phyloP scores from a whole-genome alignment of 2,329 filamentous ascomycete genomes.

The Colletotrichum cordylinicola region DNA sequence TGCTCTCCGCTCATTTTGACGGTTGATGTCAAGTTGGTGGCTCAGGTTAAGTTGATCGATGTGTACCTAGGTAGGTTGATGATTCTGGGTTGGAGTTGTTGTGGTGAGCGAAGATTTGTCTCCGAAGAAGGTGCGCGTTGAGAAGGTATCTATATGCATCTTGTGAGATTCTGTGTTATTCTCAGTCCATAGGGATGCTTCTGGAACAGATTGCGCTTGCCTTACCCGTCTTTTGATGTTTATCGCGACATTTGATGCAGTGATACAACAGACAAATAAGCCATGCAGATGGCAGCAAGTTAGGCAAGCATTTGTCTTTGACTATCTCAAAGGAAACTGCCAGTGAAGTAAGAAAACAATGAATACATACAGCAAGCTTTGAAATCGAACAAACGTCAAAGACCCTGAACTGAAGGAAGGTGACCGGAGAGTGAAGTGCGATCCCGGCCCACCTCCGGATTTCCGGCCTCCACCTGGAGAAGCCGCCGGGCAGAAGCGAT shows the following conservation, averaged over 20 bases:
- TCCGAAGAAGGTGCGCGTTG: background rate
- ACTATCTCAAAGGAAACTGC: background rate
- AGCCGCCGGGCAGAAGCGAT: background rate
- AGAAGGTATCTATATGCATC: background rate
- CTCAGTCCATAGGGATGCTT: background rate
- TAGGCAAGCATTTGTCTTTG: background rate
- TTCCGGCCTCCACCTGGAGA: background rate
- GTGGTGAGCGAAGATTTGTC: background rate
- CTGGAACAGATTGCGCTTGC: background rate
- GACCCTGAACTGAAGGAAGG: background rate
- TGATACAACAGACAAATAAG: background rate
- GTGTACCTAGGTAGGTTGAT: background rate
- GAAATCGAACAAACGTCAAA: background rate
- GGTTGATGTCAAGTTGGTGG: background rate
- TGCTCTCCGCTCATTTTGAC: slow-evolving; percentile 45
- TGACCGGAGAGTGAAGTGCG: slow-evolving; percentile 9
- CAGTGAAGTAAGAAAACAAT: background rate
- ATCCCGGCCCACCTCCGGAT: slow-evolving; percentile 13
- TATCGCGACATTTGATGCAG: background rate
- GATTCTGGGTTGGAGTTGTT: background rate
- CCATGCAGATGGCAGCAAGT: background rate
- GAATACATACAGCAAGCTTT: background rate
- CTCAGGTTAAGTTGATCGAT: background rate
- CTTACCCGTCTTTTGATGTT: background rate
- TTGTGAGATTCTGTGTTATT: background rate